Conservation (phyloP, 805 yeast species). For the Candida hungchunana region DNA sequence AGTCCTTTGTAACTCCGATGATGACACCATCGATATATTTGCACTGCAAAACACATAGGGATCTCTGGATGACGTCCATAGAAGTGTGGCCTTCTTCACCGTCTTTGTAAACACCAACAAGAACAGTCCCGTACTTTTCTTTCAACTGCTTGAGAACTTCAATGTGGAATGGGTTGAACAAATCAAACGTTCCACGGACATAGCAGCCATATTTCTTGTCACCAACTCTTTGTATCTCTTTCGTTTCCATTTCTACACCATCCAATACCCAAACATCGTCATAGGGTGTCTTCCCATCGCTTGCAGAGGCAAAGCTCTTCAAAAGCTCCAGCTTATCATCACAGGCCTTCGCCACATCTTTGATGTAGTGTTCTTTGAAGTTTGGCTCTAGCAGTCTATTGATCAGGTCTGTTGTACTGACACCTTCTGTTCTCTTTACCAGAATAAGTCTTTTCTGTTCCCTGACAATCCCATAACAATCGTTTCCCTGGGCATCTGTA, state of each 20-base stretch:
- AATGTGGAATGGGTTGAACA: slow-evolving; percentile 92
- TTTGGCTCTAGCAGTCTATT: slow-evolving; percentile 64
- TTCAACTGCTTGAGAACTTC: slow-evolving; percentile 55
- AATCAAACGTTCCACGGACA: slow-evolving; percentile 83
- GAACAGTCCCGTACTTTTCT: slow-evolving; percentile 35
- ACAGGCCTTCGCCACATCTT: slow-evolving; percentile 4
- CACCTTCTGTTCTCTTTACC: slow-evolving; percentile 92
- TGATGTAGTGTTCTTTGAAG: slow-evolving; percentile 15
- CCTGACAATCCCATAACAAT: slow-evolving; percentile 82
- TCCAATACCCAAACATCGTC: slow-evolving; percentile 56
- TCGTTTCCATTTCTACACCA: slow-evolving; percentile 30
- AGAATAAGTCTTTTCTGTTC: slow-evolving; percentile 80
- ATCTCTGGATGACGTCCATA: slow-evolving; percentile 84
- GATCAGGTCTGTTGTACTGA: slow-evolving; percentile 91
- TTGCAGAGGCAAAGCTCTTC: slow-evolving; percentile 54
- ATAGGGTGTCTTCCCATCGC: slow-evolving; percentile 48
- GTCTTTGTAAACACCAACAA: slow-evolving; percentile 70
- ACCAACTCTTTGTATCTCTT: slow-evolving; percentile 16
- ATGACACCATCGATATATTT: slow-evolving; percentile 76
- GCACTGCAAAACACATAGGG: slow-evolving; percentile 86
- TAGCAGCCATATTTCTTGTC: slow-evolving; percentile 36
- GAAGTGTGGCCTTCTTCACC: slow-evolving; percentile 66
- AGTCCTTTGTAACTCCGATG: slow-evolving; percentile 29
- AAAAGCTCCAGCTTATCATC: slow-evolving; percentile 8
- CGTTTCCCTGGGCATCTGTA: slow-evolving; percentile 92